Base-by-base conservation (phyloP, 306 rosid genomes). In the Cicer cuneatum region DNA sequence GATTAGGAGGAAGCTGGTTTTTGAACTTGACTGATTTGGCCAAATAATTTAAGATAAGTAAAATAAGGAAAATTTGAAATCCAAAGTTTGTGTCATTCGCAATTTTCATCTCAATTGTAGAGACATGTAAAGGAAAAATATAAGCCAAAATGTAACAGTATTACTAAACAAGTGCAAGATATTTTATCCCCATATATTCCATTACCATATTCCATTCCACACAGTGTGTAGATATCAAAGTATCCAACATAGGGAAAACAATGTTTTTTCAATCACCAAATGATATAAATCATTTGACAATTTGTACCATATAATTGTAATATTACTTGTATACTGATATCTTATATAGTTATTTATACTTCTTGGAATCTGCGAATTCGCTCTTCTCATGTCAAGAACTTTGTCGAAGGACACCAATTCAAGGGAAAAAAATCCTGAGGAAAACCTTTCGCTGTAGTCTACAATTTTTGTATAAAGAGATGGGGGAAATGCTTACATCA, bases 401-500 rank as follows among this genome's bases (percentile, higher is more conserved):
- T 66, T 37, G 63, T 14, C 63, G 65, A 24, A 15, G 33, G 52
- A 51, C 51, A 39, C 48, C 35, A 52, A 49, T 43, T 43, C 13
- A 42, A 42, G 57, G 62, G 14, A 80, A 21, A 10, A 14, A 41
- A 35, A 41, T 77, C 57, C 7, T 3, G 29, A 33, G 64, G 19
- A 5, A 60, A 72, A 21, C 47, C 53, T 60, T 43, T 72, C 64
- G 63, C 7, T 16, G 35, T 68, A 69, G 19, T 69, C 69, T 46
- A 37, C 15, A 67, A 48, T 69, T 80, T 72, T 45, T 56, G 5
- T 33, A 77, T 14, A 64, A 63, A 70, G 72, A 39, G 77, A n/a
- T n/a, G 46, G 74, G 52, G 54, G 75, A 65, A 64, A 51, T 69
- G 84, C 97, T 90, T 87, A 92, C 99, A 42, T 95, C 99, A 63